Evolutionary conservation across 192 early-diverging fungal species (phyloP), one percentile per base, ranked within the genome.

Genomic region (Thamnidium elegans): DNA sequence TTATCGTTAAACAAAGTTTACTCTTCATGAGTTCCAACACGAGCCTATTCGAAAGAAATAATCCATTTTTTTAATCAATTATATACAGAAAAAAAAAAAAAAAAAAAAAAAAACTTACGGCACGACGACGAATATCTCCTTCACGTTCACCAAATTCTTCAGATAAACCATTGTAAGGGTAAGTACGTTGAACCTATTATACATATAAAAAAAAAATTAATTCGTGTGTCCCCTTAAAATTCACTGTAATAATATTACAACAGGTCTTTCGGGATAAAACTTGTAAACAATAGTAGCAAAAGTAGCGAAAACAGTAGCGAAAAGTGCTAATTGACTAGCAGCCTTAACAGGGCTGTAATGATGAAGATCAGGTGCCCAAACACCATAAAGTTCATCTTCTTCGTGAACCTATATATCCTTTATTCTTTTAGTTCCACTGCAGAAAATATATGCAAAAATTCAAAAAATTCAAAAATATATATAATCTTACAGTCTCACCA

Each of bases 331-430:
- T 65, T 79, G 78, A 64, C 73, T 73, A 55, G 77, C 63, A 26
- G 79, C 81, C 68, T 84, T 79, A 55, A 70, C 63, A 42, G 86
- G 81, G 47, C 71, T 79, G 79, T 81, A 86, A 65, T 78, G 74
- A 59, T 88, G 86, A 48, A 82, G 74, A 52, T 87, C 84, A 23
- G 89, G 89, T 42, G 82, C 84, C 82, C 83, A 87, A 58, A 88
- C 86, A 66, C 83, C 81, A 26, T 87, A 72, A 36, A 86, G 58
- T 65, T 90, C 89, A 67, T 89, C 86, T 68, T 90, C 83, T 72
- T 90, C 89, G 15, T 76, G 79, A 51, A 90, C 52, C 79, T 84
- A 44, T 21, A 48, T 45, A 9, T 45, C 14, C 14, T 4, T 15
- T 15, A n/a, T n/a, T n/a, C n/a, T 45, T 15, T 45, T 45, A 9